Conservation (phyloP, 768 basidiomycete genomes). For the Mycena amicta region DNA sequence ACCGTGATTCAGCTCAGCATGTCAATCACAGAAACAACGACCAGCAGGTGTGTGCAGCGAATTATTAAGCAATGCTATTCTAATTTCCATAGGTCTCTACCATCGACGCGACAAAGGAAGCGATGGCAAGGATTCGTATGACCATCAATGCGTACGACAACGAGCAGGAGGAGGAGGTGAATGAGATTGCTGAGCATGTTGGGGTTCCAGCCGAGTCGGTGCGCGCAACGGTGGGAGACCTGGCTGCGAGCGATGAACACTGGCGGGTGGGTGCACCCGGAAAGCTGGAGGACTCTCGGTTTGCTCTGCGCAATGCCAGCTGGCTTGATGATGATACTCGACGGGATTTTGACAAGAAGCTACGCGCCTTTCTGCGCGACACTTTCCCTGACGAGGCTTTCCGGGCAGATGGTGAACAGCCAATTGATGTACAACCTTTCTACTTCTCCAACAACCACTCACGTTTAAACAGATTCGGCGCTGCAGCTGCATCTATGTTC, state of each 20-base stretch:
- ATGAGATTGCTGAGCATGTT: background rate
- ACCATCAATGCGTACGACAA: slow-evolving; percentile 14
- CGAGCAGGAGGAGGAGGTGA: background rate
- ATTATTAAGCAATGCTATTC: background rate
- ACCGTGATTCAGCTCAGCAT: background rate
- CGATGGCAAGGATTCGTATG: slow-evolving; percentile 19
- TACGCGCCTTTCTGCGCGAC: slow-evolving; percentile 3
- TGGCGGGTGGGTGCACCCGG: slow-evolving; percentile 10
- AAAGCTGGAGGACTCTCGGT: background rate
- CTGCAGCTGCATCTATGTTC: slow-evolving; percentile 13
- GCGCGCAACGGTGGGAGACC: background rate
- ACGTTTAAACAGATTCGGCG: slow-evolving; percentile 7
- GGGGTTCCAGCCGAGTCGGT: background rate
- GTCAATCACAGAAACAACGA: slow-evolving; percentile 1
- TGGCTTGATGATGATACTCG: slow-evolving; percentile 1
- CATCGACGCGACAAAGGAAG: slow-evolving; percentile 13
- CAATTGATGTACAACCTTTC: background rate
- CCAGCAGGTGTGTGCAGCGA: background rate
- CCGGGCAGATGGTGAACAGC: slow-evolving; percentile 4
- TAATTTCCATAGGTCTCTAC: slow-evolving; percentile 1
- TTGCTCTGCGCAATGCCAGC: background rate
- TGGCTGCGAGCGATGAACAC: background rate
- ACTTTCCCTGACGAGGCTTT: slow-evolving; percentile 1
- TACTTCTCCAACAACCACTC: background rate
- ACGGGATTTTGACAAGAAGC: background rate